Evolutionary conservation across 768 basidiomycete species (phyloP), one percentile per base, ranked within the genome.

Genomic region (Glaciozyma martinii): DNA sequence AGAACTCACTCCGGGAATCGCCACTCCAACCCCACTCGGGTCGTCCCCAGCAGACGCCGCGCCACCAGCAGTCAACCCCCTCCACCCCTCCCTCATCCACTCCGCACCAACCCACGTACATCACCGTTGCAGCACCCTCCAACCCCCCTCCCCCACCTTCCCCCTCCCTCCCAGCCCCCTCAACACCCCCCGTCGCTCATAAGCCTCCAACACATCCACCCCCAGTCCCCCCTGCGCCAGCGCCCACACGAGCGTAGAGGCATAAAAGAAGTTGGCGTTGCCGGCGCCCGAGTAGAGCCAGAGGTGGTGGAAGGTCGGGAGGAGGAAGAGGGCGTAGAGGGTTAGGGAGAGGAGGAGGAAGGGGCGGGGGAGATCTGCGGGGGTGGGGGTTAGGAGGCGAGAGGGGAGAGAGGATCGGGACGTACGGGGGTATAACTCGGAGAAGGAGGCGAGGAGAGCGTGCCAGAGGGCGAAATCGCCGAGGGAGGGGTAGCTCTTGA

Each of bases 231-330:
- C 91, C 68, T 89, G 87, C 4, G 86, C 87, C 68, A 91, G 81
- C 0, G 90, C 92, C 76, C 92, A 91, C 21, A 99, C 94, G 66
- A 98, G 80, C 3, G 92, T 97, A 5, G 87, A 86, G 0, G 95
- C 95, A 72, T 98, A 99, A 78, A 89, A 97, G 78, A 99, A 99
- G 76, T 98, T 98, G 54, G 94, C 92, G 73, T 99, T 98, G 3
- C 91, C 95, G 8, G 90, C 89, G 2, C 91, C 92, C 62, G 90
- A 87, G 13, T 80, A 80, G 9, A 97, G 82, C 94, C 95, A 99
- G 3, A 98, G 79, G 65, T 89, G 83, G 73, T 94, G 85, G 76
- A 98, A 93, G 37, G 95, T 80, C 0, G 94, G 94, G 63, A 97
- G 82, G 27, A 98, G 84, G 25, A 90, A 80, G 1, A 85, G 81